These are phyloP conservation scores for Ophiostoma sp. DNA, from an alignment of 2,329 filamentous ascomycete genomes.

Conservation along the genomic window DNA sequence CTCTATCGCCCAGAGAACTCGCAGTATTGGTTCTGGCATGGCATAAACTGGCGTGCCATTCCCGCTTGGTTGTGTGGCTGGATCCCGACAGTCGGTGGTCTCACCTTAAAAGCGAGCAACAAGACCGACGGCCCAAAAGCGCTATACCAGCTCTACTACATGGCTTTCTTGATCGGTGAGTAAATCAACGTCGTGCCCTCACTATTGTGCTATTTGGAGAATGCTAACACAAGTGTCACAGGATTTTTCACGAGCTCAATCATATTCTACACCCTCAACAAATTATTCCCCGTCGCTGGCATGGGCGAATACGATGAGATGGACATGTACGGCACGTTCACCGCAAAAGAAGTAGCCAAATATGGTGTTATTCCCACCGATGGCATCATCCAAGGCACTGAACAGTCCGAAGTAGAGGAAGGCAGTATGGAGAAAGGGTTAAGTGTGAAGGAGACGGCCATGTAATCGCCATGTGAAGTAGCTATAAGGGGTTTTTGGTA, in stretches of 20 bases:
- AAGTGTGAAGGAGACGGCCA: background rate
- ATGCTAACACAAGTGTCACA: background rate
- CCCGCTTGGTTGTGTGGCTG: constrained; percentile 42
- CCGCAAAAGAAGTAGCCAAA: background rate
- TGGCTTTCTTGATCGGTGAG: constrained; percentile 1
- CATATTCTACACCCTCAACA: background rate
- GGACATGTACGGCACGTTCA: background rate
- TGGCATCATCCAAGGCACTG: background rate
- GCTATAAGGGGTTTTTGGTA: background rate
- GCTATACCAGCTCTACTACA: constrained; percentile 4
- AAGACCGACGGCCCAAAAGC: background rate
- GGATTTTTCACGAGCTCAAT: background rate
- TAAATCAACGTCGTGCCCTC: background rate
- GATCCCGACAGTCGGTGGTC: constrained; percentile 32
- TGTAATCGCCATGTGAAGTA: background rate
- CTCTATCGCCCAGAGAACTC: constrained; percentile 35
- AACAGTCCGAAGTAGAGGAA: background rate
- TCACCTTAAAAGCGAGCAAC: background rate
- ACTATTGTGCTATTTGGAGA: background rate
- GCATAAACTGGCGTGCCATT: constrained; percentile 34
- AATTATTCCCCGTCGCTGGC: background rate
- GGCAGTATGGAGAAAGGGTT: background rate
- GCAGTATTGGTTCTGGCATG: constrained; percentile 41
- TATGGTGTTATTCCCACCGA: background rate
- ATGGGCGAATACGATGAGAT: constrained; percentile 2